Evolutionary conservation across 345 rosid genomes (phyloP).

Genomic region (Cochlearia excelsa): DNA sequence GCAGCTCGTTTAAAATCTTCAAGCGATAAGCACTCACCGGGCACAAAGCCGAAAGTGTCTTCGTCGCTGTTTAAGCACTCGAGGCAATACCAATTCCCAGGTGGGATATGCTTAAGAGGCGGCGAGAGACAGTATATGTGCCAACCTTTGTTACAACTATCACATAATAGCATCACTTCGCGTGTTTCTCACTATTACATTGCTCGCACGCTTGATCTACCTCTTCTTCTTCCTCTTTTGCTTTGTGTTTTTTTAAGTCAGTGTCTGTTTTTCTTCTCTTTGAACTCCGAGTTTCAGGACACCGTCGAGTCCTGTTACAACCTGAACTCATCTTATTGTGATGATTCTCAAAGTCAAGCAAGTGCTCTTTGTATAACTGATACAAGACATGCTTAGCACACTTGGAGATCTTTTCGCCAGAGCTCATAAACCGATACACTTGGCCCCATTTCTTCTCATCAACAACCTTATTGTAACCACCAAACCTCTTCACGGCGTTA

Average conservation of each 20-base stretch:
- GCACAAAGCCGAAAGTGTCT: slow-evolving; percentile 92
- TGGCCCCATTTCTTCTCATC: slow-evolving; percentile 85
- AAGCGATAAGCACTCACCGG: slow-evolving; percentile 62
- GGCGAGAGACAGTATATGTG: slow-evolving; percentile 95
- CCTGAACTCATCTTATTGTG: slow-evolving; percentile 47
- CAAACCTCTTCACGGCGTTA: slow-evolving; percentile 86
- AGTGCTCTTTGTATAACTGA: slow-evolving; percentile 74
- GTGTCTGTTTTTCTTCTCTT: slow-evolving; percentile 57
- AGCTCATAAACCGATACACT: slow-evolving; percentile 66
- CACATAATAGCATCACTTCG: slow-evolving; percentile 93
- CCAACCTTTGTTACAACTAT: slow-evolving; percentile 96
- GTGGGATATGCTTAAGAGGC: slow-evolving; percentile 75
- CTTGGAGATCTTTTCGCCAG: slow-evolving; percentile 61
- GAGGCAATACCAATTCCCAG: slow-evolving; percentile 94
- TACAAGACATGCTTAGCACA: slow-evolving; percentile 88
- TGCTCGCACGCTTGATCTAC: slow-evolving; percentile 83
- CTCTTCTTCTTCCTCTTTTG: slow-evolving; percentile 32
- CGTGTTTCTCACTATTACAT: slow-evolving; percentile 84
- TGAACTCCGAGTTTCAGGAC: slow-evolving; percentile 34
- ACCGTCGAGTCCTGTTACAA: slow-evolving; percentile 25
- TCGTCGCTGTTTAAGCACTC: slow-evolving; percentile 87
- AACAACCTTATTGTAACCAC: slow-evolving; percentile 72
- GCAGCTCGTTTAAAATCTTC: slow-evolving; percentile 85
- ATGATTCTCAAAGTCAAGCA: slow-evolving; percentile 73
- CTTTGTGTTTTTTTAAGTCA: slow-evolving; percentile 38